Evolutionary conservation across 768 basidiomycete genomes (phyloP).

Genomic region (Russula earlei): DNA sequence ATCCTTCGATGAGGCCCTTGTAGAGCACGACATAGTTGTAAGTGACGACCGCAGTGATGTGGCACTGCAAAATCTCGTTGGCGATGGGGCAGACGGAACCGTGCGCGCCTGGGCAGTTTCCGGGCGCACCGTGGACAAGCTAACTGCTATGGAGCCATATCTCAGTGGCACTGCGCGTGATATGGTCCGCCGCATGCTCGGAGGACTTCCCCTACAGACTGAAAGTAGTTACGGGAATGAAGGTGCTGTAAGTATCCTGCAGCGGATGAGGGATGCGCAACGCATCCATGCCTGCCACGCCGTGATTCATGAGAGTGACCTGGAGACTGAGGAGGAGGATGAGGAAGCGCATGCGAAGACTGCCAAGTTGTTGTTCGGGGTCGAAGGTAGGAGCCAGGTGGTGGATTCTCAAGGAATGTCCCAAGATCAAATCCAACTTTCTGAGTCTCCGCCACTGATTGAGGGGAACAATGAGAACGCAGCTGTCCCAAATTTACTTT

Average conservation of each 20-base stretch:
- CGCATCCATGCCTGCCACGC: constrained; percentile 8
- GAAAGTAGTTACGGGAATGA: background rate
- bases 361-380: constrained; percentile 9
- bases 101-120: constrained; percentile 50
- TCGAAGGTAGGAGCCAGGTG: background rate
- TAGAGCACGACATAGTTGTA: constrained; percentile 4
- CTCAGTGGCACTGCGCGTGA: constrained; percentile 31
- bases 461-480: background rate
- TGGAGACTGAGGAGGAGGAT: constrained; percentile 12
- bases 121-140: constrained; percentile 34
- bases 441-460: background rate
- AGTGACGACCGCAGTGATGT: constrained; percentile 34
- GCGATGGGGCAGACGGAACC: constrained; percentile 34
- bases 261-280: constrained; percentile 4
- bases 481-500: background rate
- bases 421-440: background rate
- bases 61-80: constrained; percentile 57
- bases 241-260: constrained; percentile 2
- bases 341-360: constrained; percentile 10
- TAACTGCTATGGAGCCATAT: constrained; percentile 37
- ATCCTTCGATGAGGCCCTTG: background rate
- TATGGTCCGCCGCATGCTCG: constrained; percentile 22
- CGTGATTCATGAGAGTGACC: background rate
- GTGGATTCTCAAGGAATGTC: background rate
- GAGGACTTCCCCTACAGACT: background rate